Base-by-base conservation (phyloP, 2,329 filamentous ascomycete species). In the Paradendryphiella salina region DNA sequence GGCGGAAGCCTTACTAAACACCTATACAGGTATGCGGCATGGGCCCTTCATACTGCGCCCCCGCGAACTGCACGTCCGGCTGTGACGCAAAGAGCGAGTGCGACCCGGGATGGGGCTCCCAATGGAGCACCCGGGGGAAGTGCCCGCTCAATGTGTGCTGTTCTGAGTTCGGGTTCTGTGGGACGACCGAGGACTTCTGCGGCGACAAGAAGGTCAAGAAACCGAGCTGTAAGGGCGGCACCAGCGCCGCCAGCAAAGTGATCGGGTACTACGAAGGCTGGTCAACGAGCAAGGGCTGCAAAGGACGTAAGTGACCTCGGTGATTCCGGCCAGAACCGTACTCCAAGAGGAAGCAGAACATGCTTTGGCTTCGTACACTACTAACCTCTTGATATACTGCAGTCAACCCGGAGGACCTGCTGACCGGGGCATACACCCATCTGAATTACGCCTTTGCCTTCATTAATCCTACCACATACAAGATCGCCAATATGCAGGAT, bases 181-280 rank as follows among this genome's bases (percentile, higher is more conserved):
- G 44, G 13, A 46, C 44, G 6, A 40, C 44, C 13, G 11, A 47
- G 26, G 39, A 38, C 3, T 49, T 49, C 18, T 43, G 46, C 15
- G 32, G 39, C 13, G 17, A 44, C 29, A 32, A 43, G 21, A 23
- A 43, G 15, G 23, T 38, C 9, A 18, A 37, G 9, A 17, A 21
- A 15, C 32, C 38, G 17, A 23, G 13, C 9, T 20, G 5, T 11
- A 26, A 38, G 15, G 13, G 31, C 20, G 11, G 21, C 37, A 11
- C 11, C 17, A 31, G 14, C 15, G 23, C 14, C 5, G 7, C 10
- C 7, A 18, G 36, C 21, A 38, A 28, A 13, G 38, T 42, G 3
- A 41, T 49, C 18, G 46, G 32, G 7, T 49, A 49, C 46, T 49
- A 49, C 13, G 38, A 49, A 32, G 23, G 20, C 10, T 49, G 46